A percentile compares a stretch with the other conserved stretches of the same genome.
These are phyloP conservation scores for Lathyrus tuberosus DNA, from an alignment of 306 rosid species.

Conservation along the genomic window DNA sequence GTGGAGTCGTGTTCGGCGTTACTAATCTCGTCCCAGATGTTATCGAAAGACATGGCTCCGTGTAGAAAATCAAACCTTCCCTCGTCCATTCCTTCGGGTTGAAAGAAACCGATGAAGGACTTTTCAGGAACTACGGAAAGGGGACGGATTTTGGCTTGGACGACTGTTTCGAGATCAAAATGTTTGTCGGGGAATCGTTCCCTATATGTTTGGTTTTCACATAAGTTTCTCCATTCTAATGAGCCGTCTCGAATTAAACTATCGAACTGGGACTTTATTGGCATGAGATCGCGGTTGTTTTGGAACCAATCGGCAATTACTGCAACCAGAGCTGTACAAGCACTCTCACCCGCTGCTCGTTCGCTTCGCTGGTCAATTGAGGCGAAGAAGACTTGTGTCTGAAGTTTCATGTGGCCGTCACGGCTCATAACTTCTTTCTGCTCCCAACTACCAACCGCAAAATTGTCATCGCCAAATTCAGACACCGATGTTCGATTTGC, in stretches of 20 bases:
- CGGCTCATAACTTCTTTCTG: conserved; percentile 84
- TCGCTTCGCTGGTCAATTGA: conserved; percentile 96
- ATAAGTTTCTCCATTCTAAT: conserved; percentile 88
- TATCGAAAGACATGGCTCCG: conserved; percentile 96
- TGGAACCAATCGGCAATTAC: conserved; percentile 97
- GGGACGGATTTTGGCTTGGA: conserved; percentile 91
- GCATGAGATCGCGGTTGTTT: conserved; percentile 73
- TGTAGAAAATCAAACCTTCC: conserved; percentile 86
- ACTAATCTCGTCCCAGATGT: conserved; percentile 98
- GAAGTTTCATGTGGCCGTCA: conserved; percentile 90
- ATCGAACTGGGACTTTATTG: conserved; percentile 94
- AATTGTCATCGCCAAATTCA: conserved; percentile 95
- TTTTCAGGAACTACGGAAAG: conserved; percentile 76
- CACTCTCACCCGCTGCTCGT: conserved; percentile 99
- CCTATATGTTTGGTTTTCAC: conserved; percentile 77
- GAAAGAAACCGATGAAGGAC: conserved; percentile 92
- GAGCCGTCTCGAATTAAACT: conserved; percentile 96
- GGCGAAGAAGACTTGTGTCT: conserved; percentile 89
- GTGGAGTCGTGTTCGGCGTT: conserved; percentile 55
- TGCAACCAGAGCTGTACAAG: conserved; percentile 97
- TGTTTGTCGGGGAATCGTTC: conserved; percentile 94
- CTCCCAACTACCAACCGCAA: conserved; percentile 94
- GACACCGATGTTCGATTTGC: conserved; percentile 84
- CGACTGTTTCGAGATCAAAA: conserved; percentile 93
- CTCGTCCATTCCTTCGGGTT: conserved; percentile 94